Conservation (phyloP, 306 rosid genomes). For the Quercus agrifolia region DNA sequence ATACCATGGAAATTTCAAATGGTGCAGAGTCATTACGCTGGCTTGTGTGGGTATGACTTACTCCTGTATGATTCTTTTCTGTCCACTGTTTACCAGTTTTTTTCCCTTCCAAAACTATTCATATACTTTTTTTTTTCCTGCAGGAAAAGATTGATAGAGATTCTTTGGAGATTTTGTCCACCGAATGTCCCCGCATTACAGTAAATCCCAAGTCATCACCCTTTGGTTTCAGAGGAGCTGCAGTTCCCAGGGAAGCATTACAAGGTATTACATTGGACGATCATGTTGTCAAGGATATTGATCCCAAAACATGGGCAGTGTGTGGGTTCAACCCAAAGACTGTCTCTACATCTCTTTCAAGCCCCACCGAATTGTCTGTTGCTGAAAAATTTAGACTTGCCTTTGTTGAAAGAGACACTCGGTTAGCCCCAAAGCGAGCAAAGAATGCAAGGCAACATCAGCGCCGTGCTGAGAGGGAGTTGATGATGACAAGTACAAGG, state of each 20-base stretch:
- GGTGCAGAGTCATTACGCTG: conserved; percentile 77
- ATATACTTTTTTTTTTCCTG: conserved; percentile 11
- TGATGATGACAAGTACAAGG: conserved; percentile 58
- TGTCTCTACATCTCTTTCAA: conserved; percentile 24
- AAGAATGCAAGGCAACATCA: conserved; percentile 88
- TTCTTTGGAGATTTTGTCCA: conserved; percentile 54
- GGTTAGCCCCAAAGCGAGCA: conserved; percentile 87
- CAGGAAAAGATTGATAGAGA: conserved; percentile 74
- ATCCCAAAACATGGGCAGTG: conserved; percentile 72
- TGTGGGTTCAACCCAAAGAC: conserved; percentile 40
- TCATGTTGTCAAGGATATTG: conserved; percentile 47
- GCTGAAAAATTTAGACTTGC: conserved; percentile 94
- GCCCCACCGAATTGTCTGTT: conserved; percentile 54
- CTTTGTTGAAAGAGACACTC: conserved; percentile 80
- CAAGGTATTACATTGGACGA: conserved; percentile 54
- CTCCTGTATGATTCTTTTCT: background rate
- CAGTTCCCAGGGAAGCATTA: conserved; percentile 74
- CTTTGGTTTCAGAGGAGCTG: conserved; percentile 54
- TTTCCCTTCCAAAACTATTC: background rate
- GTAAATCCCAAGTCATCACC: conserved; percentile 76
- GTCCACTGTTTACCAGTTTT: background rate
- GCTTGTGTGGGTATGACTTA: conserved; percentile 76
- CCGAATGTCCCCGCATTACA: conserved; percentile 77
- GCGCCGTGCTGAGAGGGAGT: conserved; percentile 73
- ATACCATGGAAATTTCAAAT: conserved; percentile 54